A percentile compares a stretch with the other conserved stretches of the same genome.
Evolutionary conservation across 1,284 basidiomycete species (phyloP).

Genomic region (Sporisorium reilianum): DNA sequence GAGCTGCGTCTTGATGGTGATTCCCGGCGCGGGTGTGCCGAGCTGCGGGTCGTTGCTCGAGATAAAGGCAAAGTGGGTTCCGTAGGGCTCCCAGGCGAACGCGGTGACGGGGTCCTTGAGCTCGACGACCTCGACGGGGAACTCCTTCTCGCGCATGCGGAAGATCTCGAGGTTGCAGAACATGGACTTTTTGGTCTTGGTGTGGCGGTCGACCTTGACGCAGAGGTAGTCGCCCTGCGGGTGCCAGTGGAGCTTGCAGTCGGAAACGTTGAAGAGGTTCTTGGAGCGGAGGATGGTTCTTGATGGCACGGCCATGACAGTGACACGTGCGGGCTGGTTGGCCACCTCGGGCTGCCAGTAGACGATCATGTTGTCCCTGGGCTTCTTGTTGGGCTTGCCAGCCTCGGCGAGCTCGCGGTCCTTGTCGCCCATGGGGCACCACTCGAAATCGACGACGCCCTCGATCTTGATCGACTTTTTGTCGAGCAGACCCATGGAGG

Average conservation of each 20-base stretch:
- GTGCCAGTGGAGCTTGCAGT: constrained; percentile 99
- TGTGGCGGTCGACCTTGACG: constrained; percentile 99
- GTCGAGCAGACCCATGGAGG: constrained; percentile 91
- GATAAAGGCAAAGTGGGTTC: constrained; percentile 94
- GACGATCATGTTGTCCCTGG: constrained; percentile 88
- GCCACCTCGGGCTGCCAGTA: constrained; percentile 97
- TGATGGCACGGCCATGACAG: constrained; percentile 88
- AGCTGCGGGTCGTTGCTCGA: constrained; percentile 94
- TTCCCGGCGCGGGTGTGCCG: constrained; percentile 85
- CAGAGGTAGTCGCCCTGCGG: constrained; percentile 98
- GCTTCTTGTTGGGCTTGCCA: constrained; percentile 72
- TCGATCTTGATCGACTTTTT: constrained; percentile 99
- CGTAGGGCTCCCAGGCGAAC: constrained; percentile 98
- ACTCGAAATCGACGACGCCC: constrained; percentile 98
- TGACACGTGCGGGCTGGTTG: constrained; percentile 97
- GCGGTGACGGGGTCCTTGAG: constrained; percentile 96
- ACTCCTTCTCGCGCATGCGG: constrained; percentile 96
- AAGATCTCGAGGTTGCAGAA: constrained; percentile 99
- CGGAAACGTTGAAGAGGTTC: constrained; percentile 97
- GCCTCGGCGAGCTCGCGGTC: constrained; percentile 74
- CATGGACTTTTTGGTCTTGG: constrained; percentile 98
- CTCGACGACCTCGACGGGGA: constrained; percentile 97
- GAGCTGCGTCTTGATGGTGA: constrained; percentile 94
- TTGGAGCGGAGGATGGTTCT: constrained; percentile 89
- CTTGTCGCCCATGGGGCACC: constrained; percentile 93